Conservation (phyloP, 2,329 filamentous ascomycete species). For the Hymenoscyphus albidus region DNA sequence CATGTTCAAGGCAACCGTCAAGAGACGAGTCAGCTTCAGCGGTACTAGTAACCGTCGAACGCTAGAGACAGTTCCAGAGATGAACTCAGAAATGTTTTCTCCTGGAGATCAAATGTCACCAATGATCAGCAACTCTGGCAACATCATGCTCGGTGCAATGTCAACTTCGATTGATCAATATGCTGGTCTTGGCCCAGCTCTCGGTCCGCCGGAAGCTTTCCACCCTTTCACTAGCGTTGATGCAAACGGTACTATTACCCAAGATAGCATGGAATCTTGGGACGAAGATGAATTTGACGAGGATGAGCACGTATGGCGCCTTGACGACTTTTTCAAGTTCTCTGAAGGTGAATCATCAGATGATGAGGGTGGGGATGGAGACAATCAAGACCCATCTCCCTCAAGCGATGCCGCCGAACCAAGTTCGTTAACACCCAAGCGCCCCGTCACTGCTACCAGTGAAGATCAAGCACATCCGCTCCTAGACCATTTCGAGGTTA, state of each 20-base stretch:
- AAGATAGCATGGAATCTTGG: constrained; percentile 48
- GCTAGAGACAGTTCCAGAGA: neutral
- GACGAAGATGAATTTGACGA: constrained; percentile 56
- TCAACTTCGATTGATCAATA: constrained; percentile 36
- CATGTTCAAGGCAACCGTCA: constrained; percentile 39
- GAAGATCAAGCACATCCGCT: constrained; percentile 47
- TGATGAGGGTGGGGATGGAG: constrained; percentile 57
- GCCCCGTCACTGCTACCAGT: constrained; percentile 46
- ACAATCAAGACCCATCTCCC: constrained; percentile 44
- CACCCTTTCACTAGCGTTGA: constrained; percentile 59
- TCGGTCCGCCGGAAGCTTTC: constrained; percentile 72
- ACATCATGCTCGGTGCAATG: constrained; percentile 69
- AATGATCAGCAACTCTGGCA: constrained; percentile 63
- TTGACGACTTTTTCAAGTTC: constrained; percentile 72
- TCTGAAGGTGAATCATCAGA: constrained; percentile 51
- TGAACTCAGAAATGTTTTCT: constrained; percentile 1
- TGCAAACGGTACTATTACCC: constrained; percentile 52
- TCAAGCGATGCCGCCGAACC: constrained; percentile 33
- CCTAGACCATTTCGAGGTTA: constrained; percentile 62
- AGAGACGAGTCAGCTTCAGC: constrained; percentile 36
- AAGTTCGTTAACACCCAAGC: constrained; percentile 47
- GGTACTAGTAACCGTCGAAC: constrained; percentile 27
- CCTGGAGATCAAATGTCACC: constrained; percentile 37
- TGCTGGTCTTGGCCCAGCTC: constrained; percentile 59
- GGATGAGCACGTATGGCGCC: constrained; percentile 59